These are phyloP conservation scores for Pseudonitzschia multiseries DNA, from an alignment of 108 stramenopile species.

Conservation along the genomic window DNA sequence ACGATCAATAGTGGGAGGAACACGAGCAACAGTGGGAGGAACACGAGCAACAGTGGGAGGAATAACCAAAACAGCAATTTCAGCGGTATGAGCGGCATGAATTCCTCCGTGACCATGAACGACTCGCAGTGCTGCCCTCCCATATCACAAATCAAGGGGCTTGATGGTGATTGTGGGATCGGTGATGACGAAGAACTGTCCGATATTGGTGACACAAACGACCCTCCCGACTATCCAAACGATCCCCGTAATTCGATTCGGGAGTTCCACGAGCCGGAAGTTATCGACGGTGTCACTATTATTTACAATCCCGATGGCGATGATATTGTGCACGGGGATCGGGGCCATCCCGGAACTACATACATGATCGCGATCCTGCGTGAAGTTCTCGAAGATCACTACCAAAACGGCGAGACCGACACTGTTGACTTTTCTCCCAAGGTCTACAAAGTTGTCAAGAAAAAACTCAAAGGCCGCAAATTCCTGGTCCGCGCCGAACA, in stretches of 20 bases:
- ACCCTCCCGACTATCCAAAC: neutral
- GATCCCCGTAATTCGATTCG: too few relatives aligned
- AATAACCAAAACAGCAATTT: too few relatives aligned
- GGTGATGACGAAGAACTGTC: constrained; percentile 19
- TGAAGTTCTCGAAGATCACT: too few relatives aligned
- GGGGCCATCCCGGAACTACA: constrained; percentile 14
- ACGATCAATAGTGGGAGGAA: too few relatives aligned
- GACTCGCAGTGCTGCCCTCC: neutral
- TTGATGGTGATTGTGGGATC: neutral
- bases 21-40: too few relatives aligned
- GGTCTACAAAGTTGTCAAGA: constrained; percentile 33
- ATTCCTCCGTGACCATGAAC: neutral
- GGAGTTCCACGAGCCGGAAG: neutral
- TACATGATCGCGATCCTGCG: too few relatives aligned
- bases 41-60: too few relatives aligned
- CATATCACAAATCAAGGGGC: neutral
- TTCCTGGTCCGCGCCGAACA: constrained; percentile 25
- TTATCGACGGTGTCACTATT: constrained; percentile 25
- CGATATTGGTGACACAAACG: constrained; percentile 27
- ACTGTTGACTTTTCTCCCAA: constrained; percentile 21
- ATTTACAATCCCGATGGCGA: constrained; percentile 25
- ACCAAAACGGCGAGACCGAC: neutral
- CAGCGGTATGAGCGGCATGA: too few relatives aligned
- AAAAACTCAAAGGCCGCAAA: constrained; percentile 25
- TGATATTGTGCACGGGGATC: constrained; percentile 33